phyloP scores from a whole-genome alignment of 108 stramenopile species.

The Parmales sp. region DNA sequence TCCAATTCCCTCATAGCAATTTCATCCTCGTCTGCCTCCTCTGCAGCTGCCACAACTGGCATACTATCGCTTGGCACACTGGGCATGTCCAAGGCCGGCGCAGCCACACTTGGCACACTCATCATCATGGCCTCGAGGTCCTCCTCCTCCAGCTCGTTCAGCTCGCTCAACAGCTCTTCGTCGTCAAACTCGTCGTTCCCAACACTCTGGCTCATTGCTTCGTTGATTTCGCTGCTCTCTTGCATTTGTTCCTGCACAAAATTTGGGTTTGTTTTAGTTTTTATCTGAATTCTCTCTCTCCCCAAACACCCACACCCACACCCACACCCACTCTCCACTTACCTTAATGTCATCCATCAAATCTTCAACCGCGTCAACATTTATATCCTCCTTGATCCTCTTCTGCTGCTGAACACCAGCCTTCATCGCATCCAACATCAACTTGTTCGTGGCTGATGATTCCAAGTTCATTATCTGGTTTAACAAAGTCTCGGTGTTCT shows the following conservation, averaged over 20 bases:
- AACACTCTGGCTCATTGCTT: slow-evolving; percentile 73
- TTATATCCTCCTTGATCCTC: slow-evolving; percentile 67
- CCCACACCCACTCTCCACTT: neutral
- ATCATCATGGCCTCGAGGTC: slow-evolving; percentile 71
- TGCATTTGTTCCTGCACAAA: slow-evolving; percentile 43
- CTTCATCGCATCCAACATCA: slow-evolving; percentile 85
- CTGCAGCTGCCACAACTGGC: slow-evolving; percentile 45
- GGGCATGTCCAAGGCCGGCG: slow-evolving; percentile 29
- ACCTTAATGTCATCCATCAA: slow-evolving; percentile 88
- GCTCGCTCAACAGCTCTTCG: slow-evolving; percentile 79
- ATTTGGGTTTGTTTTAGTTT: neutral
- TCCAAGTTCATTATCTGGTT: slow-evolving; percentile 91
- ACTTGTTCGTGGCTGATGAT: slow-evolving; percentile 82
- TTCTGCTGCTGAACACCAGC: slow-evolving; percentile 75
- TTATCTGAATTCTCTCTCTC: neutral
- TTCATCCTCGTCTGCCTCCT: slow-evolving; percentile 71
- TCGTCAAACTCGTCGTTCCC: slow-evolving; percentile 71
- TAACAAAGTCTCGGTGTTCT: slow-evolving; percentile 84
- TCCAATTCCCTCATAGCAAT: slow-evolving; percentile 54
- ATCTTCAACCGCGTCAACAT: slow-evolving; percentile 89
- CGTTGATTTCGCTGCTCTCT: slow-evolving; percentile 68
- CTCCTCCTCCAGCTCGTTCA: slow-evolving; percentile 69
- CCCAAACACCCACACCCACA: neutral
- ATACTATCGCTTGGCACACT: slow-evolving; percentile 53
- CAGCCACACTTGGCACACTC: slow-evolving; percentile 37